phyloP scores from a whole-genome alignment of 2,329 filamentous ascomycete species.

The Penicillium corylophilum region DNA sequence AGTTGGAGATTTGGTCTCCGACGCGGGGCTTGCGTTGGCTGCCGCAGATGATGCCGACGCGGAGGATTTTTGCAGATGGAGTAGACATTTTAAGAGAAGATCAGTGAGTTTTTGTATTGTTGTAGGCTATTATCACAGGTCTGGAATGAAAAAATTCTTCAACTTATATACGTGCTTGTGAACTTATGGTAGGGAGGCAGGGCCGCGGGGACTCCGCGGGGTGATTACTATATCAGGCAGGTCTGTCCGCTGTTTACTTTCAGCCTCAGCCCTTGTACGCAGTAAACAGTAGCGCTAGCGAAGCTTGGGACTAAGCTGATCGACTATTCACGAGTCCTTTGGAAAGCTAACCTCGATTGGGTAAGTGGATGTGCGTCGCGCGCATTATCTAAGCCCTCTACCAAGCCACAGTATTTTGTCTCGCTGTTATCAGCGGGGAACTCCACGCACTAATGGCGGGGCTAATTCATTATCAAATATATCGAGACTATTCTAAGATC shows the following conservation, averaged over 20 bases:
- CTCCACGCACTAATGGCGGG: neutral
- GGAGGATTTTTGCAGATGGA: neutral
- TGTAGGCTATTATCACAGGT: neutral
- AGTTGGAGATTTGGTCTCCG: neutral
- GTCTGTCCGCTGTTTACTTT: neutral
- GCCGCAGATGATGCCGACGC: neutral
- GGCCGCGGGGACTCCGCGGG: neutral
- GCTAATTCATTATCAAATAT: neutral
- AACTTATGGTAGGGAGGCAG: neutral
- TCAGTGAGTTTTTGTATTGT: neutral
- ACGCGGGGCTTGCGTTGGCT: neutral
- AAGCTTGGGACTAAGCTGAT: neutral
- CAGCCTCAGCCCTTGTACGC: too few relatives aligned
- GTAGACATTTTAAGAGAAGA: neutral
- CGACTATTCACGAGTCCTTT: too few relatives aligned
- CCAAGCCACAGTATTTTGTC: neutral
- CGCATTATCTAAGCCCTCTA: neutral
- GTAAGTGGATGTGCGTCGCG: neutral
- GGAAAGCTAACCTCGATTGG: too few relatives aligned
- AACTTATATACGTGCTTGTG: neutral
- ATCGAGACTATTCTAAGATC: neutral
- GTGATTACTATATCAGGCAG: neutral
- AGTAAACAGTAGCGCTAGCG: too few relatives aligned
- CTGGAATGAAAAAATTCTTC: neutral
- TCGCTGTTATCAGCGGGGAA: slow-evolving; percentile 2